Percentiles rank a stretch among this genome's conserved stretches.
Conservation (phyloP, 495 filamentous ascomycete species). For the Pyrenopolyporus hunteri region DNA sequence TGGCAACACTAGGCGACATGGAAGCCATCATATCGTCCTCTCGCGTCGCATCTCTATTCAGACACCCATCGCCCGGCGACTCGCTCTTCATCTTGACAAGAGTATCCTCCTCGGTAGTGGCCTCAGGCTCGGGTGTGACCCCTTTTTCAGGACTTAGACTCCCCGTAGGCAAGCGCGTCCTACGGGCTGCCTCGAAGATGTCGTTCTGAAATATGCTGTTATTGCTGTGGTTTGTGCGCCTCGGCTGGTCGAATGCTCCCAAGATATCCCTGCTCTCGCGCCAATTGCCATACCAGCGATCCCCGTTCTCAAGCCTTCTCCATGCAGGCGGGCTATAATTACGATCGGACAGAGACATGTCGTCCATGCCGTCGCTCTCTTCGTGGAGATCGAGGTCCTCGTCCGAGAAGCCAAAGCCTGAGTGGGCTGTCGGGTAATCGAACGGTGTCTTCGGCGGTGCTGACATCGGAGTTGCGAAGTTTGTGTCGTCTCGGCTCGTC, state of each 20-base stretch:
- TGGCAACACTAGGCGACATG: constrained; percentile 16
- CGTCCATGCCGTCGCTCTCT: constrained; percentile 54
- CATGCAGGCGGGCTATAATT: constrained; percentile 64
- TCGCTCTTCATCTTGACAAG: constrained; percentile 44
- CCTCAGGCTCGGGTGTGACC: constrained; percentile 53
- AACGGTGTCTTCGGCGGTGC: constrained; percentile 53
- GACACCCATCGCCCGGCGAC: constrained; percentile 7
- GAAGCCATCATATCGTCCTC: constrained; percentile 41
- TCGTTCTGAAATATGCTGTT: constrained; percentile 41
- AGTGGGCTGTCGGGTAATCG: constrained; percentile 73
- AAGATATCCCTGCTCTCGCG: constrained; percentile 48
- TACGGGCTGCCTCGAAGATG: constrained; percentile 56
- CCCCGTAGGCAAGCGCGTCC: constrained; percentile 58
- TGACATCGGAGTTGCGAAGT: constrained; percentile 67
- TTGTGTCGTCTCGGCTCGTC: constrained; percentile 41
- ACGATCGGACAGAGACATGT: constrained; percentile 51
- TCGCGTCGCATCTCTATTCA: constrained; percentile 9
- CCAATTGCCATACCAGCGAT: constrained; percentile 63
- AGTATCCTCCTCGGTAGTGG: constrained; percentile 40
- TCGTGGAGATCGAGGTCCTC: constrained; percentile 58
- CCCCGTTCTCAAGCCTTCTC: constrained; percentile 59
- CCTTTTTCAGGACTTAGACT: constrained; percentile 59
- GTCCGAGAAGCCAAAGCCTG: constrained; percentile 69
- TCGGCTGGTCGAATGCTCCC: constrained; percentile 37
- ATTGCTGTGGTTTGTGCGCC: constrained; percentile 46